A percentile compares a stretch with the other conserved stretches of the same genome.
These are phyloP conservation scores for Periconia macrospinosa DNA, from an alignment of 2,329 filamentous ascomycete genomes.

Conservation along the genomic window DNA sequence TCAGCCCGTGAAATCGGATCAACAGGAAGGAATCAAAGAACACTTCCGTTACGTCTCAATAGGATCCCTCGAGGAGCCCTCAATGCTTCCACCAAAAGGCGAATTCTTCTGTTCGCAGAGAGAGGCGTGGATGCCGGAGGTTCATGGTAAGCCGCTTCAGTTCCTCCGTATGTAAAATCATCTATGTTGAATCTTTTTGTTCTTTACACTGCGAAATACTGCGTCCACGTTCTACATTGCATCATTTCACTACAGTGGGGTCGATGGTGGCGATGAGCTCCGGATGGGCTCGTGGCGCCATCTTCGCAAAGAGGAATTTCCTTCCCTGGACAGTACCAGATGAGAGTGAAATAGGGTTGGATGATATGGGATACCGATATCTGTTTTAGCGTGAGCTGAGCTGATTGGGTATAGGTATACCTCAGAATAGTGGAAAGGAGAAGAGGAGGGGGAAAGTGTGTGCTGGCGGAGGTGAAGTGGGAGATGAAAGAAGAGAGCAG, in stretches of 20 bases:
- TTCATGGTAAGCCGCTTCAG: slow-evolving; percentile 16
- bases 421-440: background rate
- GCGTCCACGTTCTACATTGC: no score
- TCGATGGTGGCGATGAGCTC: no score
- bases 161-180: background rate
- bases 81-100: slow-evolving; percentile 51
- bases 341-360: no score
- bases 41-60: slow-evolving; percentile 25
- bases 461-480: background rate
- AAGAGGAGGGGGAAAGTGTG: background rate
- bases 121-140: slow-evolving; percentile 24
- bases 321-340: no score
- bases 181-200: no score
- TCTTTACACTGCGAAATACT: no score
- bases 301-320: no score
- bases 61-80: slow-evolving; percentile 26
- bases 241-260: no score
- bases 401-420: background rate
- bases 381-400: no score
- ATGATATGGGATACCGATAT: no score
- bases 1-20: background rate
- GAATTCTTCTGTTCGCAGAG: slow-evolving; percentile 70
- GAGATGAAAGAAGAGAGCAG: no score
- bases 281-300: no score
- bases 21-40: slow-evolving; percentile 24